Conservation (phyloP, 176 grass and related monocot species). For the Chloris gayana region DNA sequence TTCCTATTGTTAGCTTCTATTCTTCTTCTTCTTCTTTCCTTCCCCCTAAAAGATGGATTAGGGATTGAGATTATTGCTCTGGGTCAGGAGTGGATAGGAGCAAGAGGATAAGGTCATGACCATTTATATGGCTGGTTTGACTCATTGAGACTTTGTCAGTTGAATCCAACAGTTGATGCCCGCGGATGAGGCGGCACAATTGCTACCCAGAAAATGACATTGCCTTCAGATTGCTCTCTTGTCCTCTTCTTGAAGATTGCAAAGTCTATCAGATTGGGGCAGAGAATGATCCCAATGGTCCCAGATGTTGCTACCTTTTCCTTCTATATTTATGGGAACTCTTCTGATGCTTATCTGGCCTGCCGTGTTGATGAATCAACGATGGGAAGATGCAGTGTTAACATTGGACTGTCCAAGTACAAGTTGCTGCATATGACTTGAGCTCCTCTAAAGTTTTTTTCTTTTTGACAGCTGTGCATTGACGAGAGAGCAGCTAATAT, state of each 20-base stretch:
- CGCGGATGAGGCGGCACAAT: constrained; percentile 24
- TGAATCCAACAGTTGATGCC: constrained; percentile 17
- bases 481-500: neutral
- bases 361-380: neutral
- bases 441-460: neutral
- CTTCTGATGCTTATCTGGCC: neutral
- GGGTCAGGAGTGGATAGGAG: constrained; percentile 16
- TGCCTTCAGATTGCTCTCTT: constrained; percentile 14
- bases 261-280: constrained; percentile 2
- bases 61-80: constrained; percentile 7
- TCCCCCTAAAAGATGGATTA: constrained; percentile 15
- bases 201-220: constrained; percentile 32
- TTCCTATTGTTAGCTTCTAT: neutral
- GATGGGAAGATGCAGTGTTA: constrained; percentile 15
- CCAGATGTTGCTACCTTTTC: neutral
- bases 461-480: neutral
- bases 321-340: neutral
- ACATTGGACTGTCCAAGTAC: constrained; percentile 16
- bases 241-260: neutral
- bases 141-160: neutral
- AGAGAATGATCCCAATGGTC: neutral
- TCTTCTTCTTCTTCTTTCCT: neutral
- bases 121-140: constrained; percentile 12
- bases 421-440: neutral
- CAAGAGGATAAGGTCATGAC: constrained; percentile 30